Conservation (phyloP, 1,139 yeast genomes). For the Geotrichum klebahnii region DNA sequence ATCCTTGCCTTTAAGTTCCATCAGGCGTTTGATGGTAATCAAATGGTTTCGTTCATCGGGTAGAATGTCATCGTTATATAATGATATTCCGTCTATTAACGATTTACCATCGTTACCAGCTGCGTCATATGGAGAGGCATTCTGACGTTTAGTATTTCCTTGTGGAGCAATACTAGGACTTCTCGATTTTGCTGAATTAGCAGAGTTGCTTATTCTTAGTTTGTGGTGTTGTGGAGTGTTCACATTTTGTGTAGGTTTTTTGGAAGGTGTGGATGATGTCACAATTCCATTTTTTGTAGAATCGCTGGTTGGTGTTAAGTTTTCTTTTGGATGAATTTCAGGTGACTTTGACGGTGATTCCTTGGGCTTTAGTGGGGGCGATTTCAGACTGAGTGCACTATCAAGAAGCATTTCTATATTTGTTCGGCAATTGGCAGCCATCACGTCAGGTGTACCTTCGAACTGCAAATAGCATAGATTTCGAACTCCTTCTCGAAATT, state of each 20-base stretch:
- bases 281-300: not conserved
- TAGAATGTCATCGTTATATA: slow-evolving; percentile 25
- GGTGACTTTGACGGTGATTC: slow-evolving; percentile 16
- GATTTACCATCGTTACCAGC: not conserved
- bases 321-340: slow-evolving; percentile 7
- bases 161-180: not conserved
- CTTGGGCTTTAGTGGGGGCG: slow-evolving; percentile 16
- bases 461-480: slow-evolving; percentile 35
- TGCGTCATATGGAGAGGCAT: not conserved
- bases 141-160: not conserved
- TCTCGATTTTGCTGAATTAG: not conserved
- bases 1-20: slow-evolving; percentile 67
- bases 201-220: not conserved
- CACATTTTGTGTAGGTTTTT: too few relatives aligned
- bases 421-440: slow-evolving; percentile 30
- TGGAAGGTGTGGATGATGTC: not conserved
- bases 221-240: not conserved
- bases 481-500: slow-evolving; percentile 38
- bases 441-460: slow-evolving; percentile 30
- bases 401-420: slow-evolving; percentile 42
- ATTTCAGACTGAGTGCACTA: slow-evolving; percentile 33
- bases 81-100: not conserved
- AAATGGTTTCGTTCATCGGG: slow-evolving; percentile 52
- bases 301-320: too few relatives aligned
- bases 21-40: slow-evolving; percentile 53